Conservation (phyloP, 768 basidiomycete genomes). For the Pleurotus eryngii region DNA sequence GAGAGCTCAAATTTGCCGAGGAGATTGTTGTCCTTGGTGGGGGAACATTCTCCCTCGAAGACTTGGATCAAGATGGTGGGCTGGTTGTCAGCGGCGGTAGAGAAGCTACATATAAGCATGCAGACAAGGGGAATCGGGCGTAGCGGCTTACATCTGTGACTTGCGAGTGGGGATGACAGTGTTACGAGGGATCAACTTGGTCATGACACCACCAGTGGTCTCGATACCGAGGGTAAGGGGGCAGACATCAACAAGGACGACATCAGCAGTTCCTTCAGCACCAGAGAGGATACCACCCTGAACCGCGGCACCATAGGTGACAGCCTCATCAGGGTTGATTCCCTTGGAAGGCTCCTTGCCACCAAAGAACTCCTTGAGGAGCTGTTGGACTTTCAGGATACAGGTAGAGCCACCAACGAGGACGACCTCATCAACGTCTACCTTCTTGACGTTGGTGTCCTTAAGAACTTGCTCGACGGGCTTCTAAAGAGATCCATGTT, state of each 20-base stretch:
- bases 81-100: constrained; percentile 87
- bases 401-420: constrained; percentile 98
- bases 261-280: constrained; percentile 83
- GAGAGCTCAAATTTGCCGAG: constrained; percentile 96
- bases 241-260: constrained; percentile 94
- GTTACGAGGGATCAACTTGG: constrained; percentile 95
- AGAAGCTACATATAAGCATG: constrained; percentile 49
- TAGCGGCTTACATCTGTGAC: constrained; percentile 72
- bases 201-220: constrained; percentile 97
- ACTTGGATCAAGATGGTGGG: constrained; percentile 97
- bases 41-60: constrained; percentile 92
- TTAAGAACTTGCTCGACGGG: constrained; percentile 98
- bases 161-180: constrained; percentile 98
- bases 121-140: not conserved
- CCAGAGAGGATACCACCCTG: constrained; percentile 98
- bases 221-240: constrained; percentile 98
- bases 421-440: constrained; percentile 88
- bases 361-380: constrained; percentile 95
- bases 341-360: constrained; percentile 97
- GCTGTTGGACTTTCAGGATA: constrained; percentile 98
- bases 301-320: constrained; percentile 97
- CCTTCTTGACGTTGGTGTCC: constrained; percentile 96
- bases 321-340: constrained; percentile 99
- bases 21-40: constrained; percentile 98
- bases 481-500: constrained; percentile 98